Base-by-base conservation (phyloP, 768 basidiomycete species). In the Amyloporia xantha region DNA sequence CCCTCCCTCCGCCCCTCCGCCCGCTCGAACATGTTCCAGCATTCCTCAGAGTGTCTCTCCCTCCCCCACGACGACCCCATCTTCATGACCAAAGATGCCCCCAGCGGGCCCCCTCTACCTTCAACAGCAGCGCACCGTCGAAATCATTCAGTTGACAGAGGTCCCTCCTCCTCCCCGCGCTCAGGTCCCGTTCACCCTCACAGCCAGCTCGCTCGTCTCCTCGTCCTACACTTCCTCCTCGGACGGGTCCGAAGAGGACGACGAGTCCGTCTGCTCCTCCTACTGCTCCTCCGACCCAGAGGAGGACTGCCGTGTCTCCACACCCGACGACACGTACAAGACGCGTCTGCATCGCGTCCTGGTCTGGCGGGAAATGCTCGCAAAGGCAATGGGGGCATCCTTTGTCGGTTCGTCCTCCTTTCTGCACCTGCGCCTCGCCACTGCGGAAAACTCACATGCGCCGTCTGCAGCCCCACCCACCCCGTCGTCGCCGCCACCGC, bases 71-170 rank as follows among this genome's bases (percentile, higher is more conserved):
- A 55, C 50, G 53, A 26, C 41, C 27, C 19, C 27, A 26, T 27
- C 47, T 39, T 38, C 50, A 33, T 43, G 40, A 20, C 62, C 58
- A 62, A 64, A 53, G 59, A 65, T 40, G 59, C 67, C 41, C 54
- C 65, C 53, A 72, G 62, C 63, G 51, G 52, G 58, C 56, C 51
- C 68, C n/a, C 56, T 62, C 52, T 71, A 77, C 71, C 59, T 61
- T 48, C n/a, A n/a, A n/a, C 55, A 77, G 50, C 76, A 72, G 1
- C 73, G 76, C 61, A 62, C 74, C 19, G 66, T 80, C 19, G 77
- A 82, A 62, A 79, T 86, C 68, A 87, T 88, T 44, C 78, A 86
- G 67, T 84, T 87, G 65, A 78, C 80, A 43, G 85, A 87, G 59
- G 80, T 74, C 6, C 62, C 77, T 0, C 74, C 84, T 1, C 83